Conservation (phyloP, 345 rosid genomes). For the Psidium friedrichsthalianum region DNA sequence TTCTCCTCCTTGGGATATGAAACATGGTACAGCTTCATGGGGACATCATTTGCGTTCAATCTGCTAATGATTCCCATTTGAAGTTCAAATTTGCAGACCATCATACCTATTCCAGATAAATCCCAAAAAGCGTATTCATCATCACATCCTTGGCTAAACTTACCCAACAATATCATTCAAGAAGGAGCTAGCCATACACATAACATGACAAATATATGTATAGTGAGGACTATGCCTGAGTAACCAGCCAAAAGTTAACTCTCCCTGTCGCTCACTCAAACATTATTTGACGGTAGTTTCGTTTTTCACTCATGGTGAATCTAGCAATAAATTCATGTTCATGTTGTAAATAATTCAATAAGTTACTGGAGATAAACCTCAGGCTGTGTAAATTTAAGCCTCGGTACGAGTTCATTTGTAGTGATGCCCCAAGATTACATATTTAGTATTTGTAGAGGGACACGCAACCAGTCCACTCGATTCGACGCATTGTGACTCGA, state of each 20-base stretch:
- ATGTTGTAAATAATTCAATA: background rate
- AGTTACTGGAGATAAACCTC: background rate
- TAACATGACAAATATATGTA: background rate
- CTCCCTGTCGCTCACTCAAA: background rate
- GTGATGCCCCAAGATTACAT: background rate
- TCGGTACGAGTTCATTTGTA: background rate
- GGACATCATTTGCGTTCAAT: background rate
- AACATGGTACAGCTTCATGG: background rate
- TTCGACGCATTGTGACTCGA: background rate
- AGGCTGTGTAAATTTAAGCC: background rate
- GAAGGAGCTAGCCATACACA: background rate
- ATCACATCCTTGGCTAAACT: background rate
- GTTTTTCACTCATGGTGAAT: background rate
- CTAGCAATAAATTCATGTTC: background rate
- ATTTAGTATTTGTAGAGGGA: background rate
- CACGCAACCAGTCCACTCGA: background rate
- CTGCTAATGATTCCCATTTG: slow-evolving; percentile 1
- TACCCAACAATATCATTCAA: background rate
- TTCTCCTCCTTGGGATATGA: background rate
- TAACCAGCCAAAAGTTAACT: background rate
- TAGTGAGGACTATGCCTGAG: background rate
- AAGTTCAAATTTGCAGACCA: background rate
- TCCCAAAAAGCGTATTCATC: background rate
- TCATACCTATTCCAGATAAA: background rate
- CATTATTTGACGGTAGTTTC: background rate